A percentile compares a stretch with the other conserved stretches of the same genome.
Evolutionary conservation across 768 basidiomycete genomes (phyloP).

Genomic region (Lactifluus pinguis): DNA sequence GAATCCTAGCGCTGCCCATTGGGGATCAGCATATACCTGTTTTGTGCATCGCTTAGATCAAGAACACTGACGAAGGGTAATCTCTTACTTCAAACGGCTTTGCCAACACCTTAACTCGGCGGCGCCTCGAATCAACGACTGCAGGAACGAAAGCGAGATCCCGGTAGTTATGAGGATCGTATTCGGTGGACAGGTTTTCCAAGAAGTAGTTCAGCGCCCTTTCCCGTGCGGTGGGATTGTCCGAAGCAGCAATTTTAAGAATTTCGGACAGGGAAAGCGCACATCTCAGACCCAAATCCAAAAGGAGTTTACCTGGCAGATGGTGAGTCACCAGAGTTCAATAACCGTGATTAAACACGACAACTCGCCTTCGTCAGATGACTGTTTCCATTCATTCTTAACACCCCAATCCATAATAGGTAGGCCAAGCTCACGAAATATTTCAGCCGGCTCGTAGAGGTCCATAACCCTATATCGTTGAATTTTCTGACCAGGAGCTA

Average conservation of each 20-base stretch:
- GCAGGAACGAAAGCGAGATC: slow-evolving; percentile 77
- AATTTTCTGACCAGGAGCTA: slow-evolving; percentile 27
- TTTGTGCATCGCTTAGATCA: neutral
- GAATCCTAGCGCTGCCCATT: slow-evolving; percentile 75
- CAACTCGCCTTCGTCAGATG: slow-evolving; percentile 75
- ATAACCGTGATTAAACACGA: neutral
- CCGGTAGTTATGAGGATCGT: slow-evolving; percentile 45
- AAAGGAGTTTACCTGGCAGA: slow-evolving; percentile 66
- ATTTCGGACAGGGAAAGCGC: slow-evolving; percentile 59
- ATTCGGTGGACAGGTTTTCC: slow-evolving; percentile 54
- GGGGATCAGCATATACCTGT: slow-evolving; percentile 61
- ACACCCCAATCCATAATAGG: slow-evolving; percentile 86
- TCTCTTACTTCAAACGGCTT: slow-evolving; percentile 53
- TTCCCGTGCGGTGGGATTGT: slow-evolving; percentile 40
- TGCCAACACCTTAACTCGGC: slow-evolving; percentile 49
- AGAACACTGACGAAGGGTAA: neutral
- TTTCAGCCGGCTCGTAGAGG: slow-evolving; percentile 77
- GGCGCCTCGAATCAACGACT: slow-evolving; percentile 38
- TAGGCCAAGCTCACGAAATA: slow-evolving; percentile 61
- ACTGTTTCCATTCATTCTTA: slow-evolving; percentile 65
- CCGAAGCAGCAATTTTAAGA: slow-evolving; percentile 57
- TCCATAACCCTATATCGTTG: slow-evolving; percentile 55
- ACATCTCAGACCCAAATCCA: slow-evolving; percentile 56
- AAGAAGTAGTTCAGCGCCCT: slow-evolving; percentile 75
- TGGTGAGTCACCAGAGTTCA: neutral